Base-by-base conservation (phyloP, 257 asterid species). In the Solanum virginianum region DNA sequence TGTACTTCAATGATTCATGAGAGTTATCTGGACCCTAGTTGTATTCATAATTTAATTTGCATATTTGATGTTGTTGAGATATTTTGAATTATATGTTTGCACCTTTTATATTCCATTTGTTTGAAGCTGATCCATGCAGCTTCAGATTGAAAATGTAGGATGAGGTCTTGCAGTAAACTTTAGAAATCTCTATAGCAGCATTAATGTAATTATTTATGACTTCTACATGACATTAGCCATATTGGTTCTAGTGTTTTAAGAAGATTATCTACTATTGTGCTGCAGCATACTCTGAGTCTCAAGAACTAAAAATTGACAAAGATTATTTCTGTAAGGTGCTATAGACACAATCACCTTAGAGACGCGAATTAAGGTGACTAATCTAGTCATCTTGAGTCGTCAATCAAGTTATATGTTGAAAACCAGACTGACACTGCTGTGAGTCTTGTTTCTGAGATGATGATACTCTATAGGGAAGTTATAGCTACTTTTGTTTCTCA, bases 401-500 rank as follows among this genome's bases (percentile, higher is more conserved):
- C 82, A 66, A 95, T 97, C 92, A 97, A 90, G 89, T 91, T 97
- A 80, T 97, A 94, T 84, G 97, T 95, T 86, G 98, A 93, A 90
- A 93, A 95, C 85, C 98, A 97, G 92, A 91, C 94, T 39, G 97
- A 95, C 82, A 94, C 94, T 36, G 98, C 98, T 62, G 94, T 95
- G 99, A 91, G 96, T 57, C 96, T 97, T 88, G 99, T 95, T 57
- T 87, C 98, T 75, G 98, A 95, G 91, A 92, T 97, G 98, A 97
- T 97, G 99, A 95, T 97, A 86, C 96, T 97, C 71, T 97, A 98
- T 85, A 98, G 98, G 84, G 99, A 97, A 93, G 98, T 90, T 85
- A 84, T 97, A 60, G 99, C 99, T 88, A 97, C 95, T 81, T 74
- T 91, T 86, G 98, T 98, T 87, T 91, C 95, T 87, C 55, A 84